phyloP scores from a whole-genome alignment of 2,329 filamentous ascomycete species.

The Pseudonectria foliicola region DNA sequence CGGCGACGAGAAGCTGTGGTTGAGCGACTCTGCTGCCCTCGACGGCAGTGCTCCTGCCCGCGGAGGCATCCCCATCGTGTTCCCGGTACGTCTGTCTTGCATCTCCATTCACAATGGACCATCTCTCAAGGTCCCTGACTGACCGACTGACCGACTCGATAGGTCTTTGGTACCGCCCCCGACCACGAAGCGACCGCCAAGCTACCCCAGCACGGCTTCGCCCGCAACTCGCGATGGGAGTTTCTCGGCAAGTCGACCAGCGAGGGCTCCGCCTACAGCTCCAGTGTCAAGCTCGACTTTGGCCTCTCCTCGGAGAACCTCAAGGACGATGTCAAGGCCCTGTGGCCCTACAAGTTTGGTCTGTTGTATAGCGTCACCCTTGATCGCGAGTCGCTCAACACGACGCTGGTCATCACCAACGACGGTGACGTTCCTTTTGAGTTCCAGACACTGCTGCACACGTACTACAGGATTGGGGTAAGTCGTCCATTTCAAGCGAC shows the following conservation, averaged over 20 bases:
- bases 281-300: slow-evolving; percentile 87
- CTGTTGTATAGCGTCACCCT: slow-evolving; percentile 91
- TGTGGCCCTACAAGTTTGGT: slow-evolving; percentile 83
- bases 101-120: background rate
- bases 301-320: slow-evolving; percentile 72
- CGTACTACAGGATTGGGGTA: slow-evolving; percentile 78
- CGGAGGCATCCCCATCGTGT: slow-evolving; percentile 87
- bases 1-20: slow-evolving; percentile 76
- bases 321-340: slow-evolving; percentile 56
- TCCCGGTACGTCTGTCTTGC: slow-evolving; percentile 63
- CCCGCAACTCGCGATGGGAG: slow-evolving; percentile 84
- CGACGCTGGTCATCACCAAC: slow-evolving; percentile 81
- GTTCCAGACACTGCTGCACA: slow-evolving; percentile 86
- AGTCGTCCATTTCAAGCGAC: slow-evolving; percentile 21
- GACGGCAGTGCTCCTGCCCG: slow-evolving; percentile 87
- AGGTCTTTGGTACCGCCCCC: slow-evolving; percentile 82
- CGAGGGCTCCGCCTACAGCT: slow-evolving; percentile 44
- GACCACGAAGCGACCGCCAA: slow-evolving; percentile 68
- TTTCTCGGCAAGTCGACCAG: slow-evolving; percentile 75
- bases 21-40: slow-evolving; percentile 71
- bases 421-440: slow-evolving; percentile 78
- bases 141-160: background rate
- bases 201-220: slow-evolving; percentile 92
- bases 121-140: background rate
- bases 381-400: slow-evolving; percentile 65